Evolutionary conservation across 2,329 filamentous ascomycete species (phyloP).

Genomic region (Fusarium sublunatum): DNA sequence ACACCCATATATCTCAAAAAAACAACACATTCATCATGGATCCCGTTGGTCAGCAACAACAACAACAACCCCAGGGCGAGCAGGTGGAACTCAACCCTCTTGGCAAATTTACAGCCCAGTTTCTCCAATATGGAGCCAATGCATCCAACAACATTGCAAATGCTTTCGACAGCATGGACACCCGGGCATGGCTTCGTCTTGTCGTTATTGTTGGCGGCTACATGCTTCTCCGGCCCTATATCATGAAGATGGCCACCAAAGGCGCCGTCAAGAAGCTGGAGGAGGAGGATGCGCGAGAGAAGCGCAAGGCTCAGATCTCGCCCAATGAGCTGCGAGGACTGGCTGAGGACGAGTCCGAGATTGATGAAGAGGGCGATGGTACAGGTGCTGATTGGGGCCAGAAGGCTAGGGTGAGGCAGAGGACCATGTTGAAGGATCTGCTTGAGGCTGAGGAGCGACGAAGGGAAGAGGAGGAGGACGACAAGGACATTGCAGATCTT

Average conservation of each 20-base stretch:
- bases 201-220: slow-evolving; percentile 79
- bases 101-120: slow-evolving; percentile 49
- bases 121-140: slow-evolving; percentile 53
- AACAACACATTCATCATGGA: slow-evolving; percentile 33
- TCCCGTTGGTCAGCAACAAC: slow-evolving; percentile 44
- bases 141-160: slow-evolving; percentile 61
- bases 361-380: slow-evolving; percentile 58
- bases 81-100: slow-evolving; percentile 49
- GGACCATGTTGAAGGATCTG: slow-evolving; percentile 72
- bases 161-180: slow-evolving; percentile 63
- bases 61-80: slow-evolving; percentile 43
- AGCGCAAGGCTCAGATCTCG: slow-evolving; percentile 69
- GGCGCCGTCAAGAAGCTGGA: slow-evolving; percentile 73
- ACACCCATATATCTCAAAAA: neutral
- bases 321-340: slow-evolving; percentile 73
- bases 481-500: slow-evolving; percentile 81
- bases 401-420: slow-evolving; percentile 76
- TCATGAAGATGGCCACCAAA: slow-evolving; percentile 74
- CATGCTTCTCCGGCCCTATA: slow-evolving; percentile 77
- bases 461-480: slow-evolving; percentile 72
- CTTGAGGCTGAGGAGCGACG: slow-evolving; percentile 71
- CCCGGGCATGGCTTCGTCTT: slow-evolving; percentile 73
- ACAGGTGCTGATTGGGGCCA: slow-evolving; percentile 73
- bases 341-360: slow-evolving; percentile 64
- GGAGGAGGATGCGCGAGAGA: slow-evolving; percentile 63